Evolutionary conservation across 352 stramenopile genomes (phyloP), one percentile per base, ranked within the genome.

Genomic region (Phytophthora citrophthora): DNA sequence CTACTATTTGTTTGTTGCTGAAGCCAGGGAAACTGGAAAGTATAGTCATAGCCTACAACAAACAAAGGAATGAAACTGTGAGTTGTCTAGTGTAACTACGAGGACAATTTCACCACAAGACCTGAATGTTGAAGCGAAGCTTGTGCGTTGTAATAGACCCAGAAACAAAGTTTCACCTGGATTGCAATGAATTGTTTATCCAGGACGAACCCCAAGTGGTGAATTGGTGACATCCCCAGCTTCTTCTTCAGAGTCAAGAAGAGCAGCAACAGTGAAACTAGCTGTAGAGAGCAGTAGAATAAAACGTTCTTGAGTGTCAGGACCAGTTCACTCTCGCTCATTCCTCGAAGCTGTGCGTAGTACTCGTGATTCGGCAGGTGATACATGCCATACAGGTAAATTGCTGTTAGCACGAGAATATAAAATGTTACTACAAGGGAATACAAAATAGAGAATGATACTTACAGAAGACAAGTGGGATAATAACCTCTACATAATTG

Each of bases 21-120:
- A 9, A 82, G 31, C 74, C 70, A 73, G 11, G 57, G 24, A 51
- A 82, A 77, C 31, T 57, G 45, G 27, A 82, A 79, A 27, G 61
- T 76, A 50, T 77, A 78, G 50, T 80, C 70, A 27, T 57, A 66
- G 5, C 62, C 62, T 76, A 39, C 32, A 53, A 2, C 38, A 55
- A 41, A 5, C 27, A n/a, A 13, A 27, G 3, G 12, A 38, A 13
- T 26, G 40, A 13, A n/a, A 13, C 4, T 20, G 40, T 48, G 24
- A 31, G 8, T 9, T 13, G 16, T 12, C 1, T 6, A 20, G 13
- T 41, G 12, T 11, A 18, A 20, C 15, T n/a, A 27, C 3, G 13
- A 0, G n/a, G 6, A 11, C 13, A 41, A 41, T 20, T 5, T 23
- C 11, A 13, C 18, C 38, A 31, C 53, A 4, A 56, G 1, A 73